Conservation (phyloP, 129 eudicot genomes). For the Deinandra increscens region DNA sequence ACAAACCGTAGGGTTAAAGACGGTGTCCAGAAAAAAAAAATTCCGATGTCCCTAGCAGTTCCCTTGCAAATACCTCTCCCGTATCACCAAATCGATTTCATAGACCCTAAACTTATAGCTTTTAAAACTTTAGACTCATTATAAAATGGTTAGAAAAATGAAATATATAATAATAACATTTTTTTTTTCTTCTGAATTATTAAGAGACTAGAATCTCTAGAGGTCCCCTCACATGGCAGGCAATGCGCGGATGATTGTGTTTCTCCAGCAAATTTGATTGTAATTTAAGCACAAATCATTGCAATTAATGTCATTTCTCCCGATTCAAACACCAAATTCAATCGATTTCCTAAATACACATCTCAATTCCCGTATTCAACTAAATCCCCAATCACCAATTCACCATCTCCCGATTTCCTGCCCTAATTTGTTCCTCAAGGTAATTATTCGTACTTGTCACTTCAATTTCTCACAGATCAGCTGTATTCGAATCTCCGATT, state of each 20-base stretch:
- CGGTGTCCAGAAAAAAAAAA: no score
- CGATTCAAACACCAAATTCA: slow-evolving; percentile 19
- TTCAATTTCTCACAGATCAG: neutral
- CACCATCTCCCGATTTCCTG: neutral
- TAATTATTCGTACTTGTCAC: neutral
- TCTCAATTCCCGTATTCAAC: neutral
- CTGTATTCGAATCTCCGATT: neutral
- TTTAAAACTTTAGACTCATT: no score
- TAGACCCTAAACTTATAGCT: no score
- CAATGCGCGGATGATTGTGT: neutral
- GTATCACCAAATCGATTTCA: no score
- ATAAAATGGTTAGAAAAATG: no score
- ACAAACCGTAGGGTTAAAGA: no score
- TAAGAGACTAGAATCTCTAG: neutral
- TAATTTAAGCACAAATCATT: slow-evolving; percentile 11
- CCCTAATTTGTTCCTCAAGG: slow-evolving; percentile 25
- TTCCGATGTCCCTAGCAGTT: no score
- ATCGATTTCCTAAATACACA: slow-evolving; percentile 10
- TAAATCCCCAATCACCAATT: neutral
- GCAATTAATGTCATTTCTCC: neutral
- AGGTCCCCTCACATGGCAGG: neutral
- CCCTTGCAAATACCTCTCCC: no score
- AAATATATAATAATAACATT: no score
- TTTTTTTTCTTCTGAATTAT: no score
- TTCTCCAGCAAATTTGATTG: slow-evolving; percentile 17